phyloP scores from a whole-genome alignment of 1,284 basidiomycete genomes.

The Leccinum huronense region DNA sequence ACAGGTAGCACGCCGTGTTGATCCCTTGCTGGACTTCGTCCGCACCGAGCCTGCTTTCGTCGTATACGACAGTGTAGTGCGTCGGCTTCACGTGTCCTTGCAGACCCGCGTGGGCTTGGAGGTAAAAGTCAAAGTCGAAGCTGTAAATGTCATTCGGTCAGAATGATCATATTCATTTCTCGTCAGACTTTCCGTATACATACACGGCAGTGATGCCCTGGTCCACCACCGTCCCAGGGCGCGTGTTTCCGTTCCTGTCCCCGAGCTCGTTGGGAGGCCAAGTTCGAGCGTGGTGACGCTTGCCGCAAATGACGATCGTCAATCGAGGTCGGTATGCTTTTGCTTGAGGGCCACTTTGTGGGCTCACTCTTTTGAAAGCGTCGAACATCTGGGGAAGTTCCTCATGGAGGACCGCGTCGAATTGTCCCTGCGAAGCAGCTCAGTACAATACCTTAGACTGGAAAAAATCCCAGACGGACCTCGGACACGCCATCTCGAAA shows the following conservation, averaged over 20 bases:
- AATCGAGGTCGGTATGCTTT: conserved; percentile 57
- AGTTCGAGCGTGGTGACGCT: conserved; percentile 73
- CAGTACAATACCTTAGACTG: conserved; percentile 3
- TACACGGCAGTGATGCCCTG: conserved; percentile 68
- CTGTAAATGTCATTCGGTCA: conserved; percentile 29
- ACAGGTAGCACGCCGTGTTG: conserved; percentile 63
- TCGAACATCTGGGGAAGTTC: conserved; percentile 61
- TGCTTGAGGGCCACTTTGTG: conserved; percentile 27
- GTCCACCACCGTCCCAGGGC: conserved; percentile 75
- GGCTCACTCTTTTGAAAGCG: conserved; percentile 56
- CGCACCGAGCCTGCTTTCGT: conserved; percentile 61
- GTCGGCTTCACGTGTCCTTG: conserved; percentile 52
- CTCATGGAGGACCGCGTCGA: conserved; percentile 53
- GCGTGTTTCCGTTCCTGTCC: conserved; percentile 67
- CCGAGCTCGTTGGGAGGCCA: conserved; percentile 52
- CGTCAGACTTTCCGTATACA: conserved; percentile 15
- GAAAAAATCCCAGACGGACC: conserved; percentile 43
- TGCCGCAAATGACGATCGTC: conserved; percentile 77
- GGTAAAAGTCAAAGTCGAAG: conserved; percentile 75
- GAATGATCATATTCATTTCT: background rate
- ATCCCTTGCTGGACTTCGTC: conserved; percentile 70
- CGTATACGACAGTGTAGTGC: conserved; percentile 73
- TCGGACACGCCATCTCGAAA: conserved; percentile 71
- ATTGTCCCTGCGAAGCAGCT: conserved; percentile 58
- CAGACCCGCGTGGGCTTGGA: conserved; percentile 62